A percentile compares a stretch with the other conserved stretches of the same genome.
These are phyloP conservation scores for Fusarium concolor DNA, from an alignment of 2,329 filamentous ascomycete species.

Conservation along the genomic window DNA sequence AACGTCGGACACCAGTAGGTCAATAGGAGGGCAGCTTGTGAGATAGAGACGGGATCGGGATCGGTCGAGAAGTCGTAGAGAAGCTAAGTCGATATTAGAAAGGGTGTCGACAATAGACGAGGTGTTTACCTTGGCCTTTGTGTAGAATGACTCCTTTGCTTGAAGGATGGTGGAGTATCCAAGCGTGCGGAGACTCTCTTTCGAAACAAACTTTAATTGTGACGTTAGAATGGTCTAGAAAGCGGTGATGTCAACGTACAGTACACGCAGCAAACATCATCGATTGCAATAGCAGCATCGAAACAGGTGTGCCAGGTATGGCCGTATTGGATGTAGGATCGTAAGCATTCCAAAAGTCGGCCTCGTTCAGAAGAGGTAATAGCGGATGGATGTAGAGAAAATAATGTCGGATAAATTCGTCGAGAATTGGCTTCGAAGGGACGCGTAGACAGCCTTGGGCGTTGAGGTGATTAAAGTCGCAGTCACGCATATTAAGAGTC, in stretches of 20 bases:
- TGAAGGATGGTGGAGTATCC: slow-evolving; percentile 31
- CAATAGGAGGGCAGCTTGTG: slow-evolving; percentile 29
- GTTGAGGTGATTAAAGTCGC: slow-evolving; percentile 26
- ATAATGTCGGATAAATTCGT: slow-evolving; percentile 36
- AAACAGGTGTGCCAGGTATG: slow-evolving; percentile 19
- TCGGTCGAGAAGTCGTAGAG: slow-evolving; percentile 38
- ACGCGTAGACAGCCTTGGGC: slow-evolving; percentile 35
- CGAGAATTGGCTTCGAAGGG: slow-evolving; percentile 34
- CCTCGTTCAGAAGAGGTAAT: slow-evolving; percentile 34
- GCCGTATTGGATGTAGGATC: slow-evolving; percentile 7
- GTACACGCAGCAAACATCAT: slow-evolving; percentile 41
- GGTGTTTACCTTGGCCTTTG: slow-evolving; percentile 34
- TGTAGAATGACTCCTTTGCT: slow-evolving; percentile 38
- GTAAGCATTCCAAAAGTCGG: slow-evolving; percentile 33
- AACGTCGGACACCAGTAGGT: slow-evolving; percentile 41
- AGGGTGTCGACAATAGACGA: rapidly evolving
- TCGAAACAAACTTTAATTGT: slow-evolving; percentile 26
- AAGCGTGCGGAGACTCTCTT: slow-evolving; percentile 23
- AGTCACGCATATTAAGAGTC: slow-evolving; percentile 30
- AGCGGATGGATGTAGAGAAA: slow-evolving; percentile 38
- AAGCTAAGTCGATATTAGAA: slow-evolving; percentile 10
- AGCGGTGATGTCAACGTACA: slow-evolving; percentile 7
- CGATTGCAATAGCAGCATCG: slow-evolving; percentile 30
- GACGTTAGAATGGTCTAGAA: slow-evolving; percentile 7
- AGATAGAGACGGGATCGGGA: slow-evolving; percentile 33